A percentile compares a stretch with the other conserved stretches of the same genome.
Conservation (phyloP, 2,329 filamentous ascomycete genomes). For the Alternaria angustiovoidea region DNA sequence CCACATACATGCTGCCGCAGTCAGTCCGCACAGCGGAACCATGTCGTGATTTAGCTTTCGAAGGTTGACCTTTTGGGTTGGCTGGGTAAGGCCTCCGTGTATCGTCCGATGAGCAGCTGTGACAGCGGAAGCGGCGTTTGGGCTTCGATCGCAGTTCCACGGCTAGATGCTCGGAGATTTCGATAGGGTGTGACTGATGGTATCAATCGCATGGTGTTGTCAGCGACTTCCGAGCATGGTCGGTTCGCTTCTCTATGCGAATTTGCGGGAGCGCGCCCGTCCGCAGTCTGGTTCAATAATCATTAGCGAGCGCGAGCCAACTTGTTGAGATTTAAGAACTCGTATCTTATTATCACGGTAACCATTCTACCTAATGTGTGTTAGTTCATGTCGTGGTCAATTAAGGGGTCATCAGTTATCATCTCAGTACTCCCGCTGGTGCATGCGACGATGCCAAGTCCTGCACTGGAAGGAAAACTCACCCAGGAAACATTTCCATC, state of each 20-base stretch:
- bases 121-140: not conserved
- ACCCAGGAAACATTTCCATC: not conserved
- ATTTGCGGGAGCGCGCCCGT: not conserved
- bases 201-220: not conserved
- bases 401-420: not conserved
- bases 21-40: not conserved
- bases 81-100: not conserved
- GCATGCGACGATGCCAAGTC: conserved; percentile 6
- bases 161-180: conserved; percentile 1
- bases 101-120: conserved; percentile 2
- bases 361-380: not conserved
- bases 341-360: not conserved
- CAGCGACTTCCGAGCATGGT: not conserved
- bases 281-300: not conserved
- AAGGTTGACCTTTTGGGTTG: not conserved
- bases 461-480: not conserved
- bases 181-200: not conserved
- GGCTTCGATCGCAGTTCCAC: not conserved
- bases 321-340: not conserved
- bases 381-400: not conserved
- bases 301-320: not conserved
- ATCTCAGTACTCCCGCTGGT: not conserved
- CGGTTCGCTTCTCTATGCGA: not conserved
- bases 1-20: conserved; percentile 3
- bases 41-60: not conserved